These are phyloP conservation scores for Kazachstania bromeliacearum DNA, from an alignment of 805 yeast genomes.

Conservation along the genomic window DNA sequence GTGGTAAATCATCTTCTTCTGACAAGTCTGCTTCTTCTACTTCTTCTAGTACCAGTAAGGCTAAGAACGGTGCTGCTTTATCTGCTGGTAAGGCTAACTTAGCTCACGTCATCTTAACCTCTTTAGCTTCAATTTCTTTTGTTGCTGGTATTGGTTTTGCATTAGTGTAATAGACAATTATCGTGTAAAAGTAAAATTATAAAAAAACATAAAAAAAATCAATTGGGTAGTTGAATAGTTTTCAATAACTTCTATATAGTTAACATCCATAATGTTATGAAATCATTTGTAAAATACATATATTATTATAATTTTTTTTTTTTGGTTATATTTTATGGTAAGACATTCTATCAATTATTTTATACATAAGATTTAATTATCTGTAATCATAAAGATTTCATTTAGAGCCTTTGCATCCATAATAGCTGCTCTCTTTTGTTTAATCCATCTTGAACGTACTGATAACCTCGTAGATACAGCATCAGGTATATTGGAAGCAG, in stretches of 20 bases:
- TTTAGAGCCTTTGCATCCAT: slow-evolving; percentile 82
- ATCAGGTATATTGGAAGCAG: slow-evolving; percentile 18
- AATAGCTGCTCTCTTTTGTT: slow-evolving; percentile 84
- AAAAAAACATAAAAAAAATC: neutral
- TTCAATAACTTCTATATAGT: too few relatives aligned
- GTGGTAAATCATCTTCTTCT: slow-evolving; percentile 1
- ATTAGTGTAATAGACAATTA: slow-evolving; percentile 3
- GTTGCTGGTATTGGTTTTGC: slow-evolving; percentile 7
- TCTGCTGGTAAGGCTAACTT: slow-evolving; percentile 4
- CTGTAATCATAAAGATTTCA: slow-evolving; percentile 84
- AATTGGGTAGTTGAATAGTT: too few relatives aligned
- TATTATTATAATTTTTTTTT: neutral
- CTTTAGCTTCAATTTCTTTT: slow-evolving; percentile 5
- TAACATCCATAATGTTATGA: neutral
- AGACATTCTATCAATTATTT: neutral
- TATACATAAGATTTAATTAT: slow-evolving; percentile 10
- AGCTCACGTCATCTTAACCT: slow-evolving; percentile 4
- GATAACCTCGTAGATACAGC: slow-evolving; percentile 50
- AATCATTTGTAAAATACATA: too few relatives aligned
- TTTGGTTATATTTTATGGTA: too few relatives aligned
- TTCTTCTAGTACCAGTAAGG: slow-evolving; percentile 13
- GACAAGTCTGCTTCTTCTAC: neutral
- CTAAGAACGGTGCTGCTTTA: slow-evolving; percentile 2
- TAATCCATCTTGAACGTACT: slow-evolving; percentile 78
- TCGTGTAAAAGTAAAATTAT: too few relatives aligned